Conservation (phyloP, 495 filamentous ascomycete genomes). For the Penicillium ucsense region DNA sequence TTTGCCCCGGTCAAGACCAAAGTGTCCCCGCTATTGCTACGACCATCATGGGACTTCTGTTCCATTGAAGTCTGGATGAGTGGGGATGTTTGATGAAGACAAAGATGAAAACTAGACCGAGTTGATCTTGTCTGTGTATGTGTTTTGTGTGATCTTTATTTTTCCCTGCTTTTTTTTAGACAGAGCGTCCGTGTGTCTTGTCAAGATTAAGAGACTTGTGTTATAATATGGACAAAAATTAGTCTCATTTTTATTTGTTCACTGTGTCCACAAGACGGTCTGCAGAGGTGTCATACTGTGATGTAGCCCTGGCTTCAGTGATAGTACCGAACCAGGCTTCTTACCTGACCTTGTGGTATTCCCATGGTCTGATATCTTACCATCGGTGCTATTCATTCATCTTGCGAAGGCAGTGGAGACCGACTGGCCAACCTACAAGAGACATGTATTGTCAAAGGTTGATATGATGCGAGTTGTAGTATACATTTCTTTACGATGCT, state of each 20-base stretch:
- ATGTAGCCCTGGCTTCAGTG: background rate
- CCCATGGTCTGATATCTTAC: too few species aligned
- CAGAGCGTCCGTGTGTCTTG: constrained; percentile 32
- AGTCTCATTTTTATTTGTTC: constrained; percentile 22
- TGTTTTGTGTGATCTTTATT: constrained; percentile 18
- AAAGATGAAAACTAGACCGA: constrained; percentile 10
- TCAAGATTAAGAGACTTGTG: constrained; percentile 38
- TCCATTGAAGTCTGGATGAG: constrained; percentile 14
- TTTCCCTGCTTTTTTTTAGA: constrained; percentile 24
- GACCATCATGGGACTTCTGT: constrained; percentile 2
- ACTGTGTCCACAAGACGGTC: constrained; percentile 11
- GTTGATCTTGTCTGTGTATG: constrained; percentile 23
- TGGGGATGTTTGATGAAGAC: constrained; percentile 7
- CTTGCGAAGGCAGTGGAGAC: too few species aligned
- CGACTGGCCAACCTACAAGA: too few species aligned
- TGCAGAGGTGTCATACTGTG: constrained; percentile 7
- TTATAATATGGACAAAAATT: constrained; percentile 41
- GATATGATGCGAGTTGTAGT: too few species aligned
- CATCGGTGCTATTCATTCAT: too few species aligned
- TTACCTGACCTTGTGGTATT: too few species aligned
- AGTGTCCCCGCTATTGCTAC: background rate
- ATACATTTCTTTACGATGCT: too few species aligned
- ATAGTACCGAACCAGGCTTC: too few species aligned
- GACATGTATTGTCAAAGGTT: too few species aligned
- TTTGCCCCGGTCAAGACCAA: background rate